phyloP scores from a whole-genome alignment of 2,329 filamentous ascomycete genomes.

The Thelonectria olida region DNA sequence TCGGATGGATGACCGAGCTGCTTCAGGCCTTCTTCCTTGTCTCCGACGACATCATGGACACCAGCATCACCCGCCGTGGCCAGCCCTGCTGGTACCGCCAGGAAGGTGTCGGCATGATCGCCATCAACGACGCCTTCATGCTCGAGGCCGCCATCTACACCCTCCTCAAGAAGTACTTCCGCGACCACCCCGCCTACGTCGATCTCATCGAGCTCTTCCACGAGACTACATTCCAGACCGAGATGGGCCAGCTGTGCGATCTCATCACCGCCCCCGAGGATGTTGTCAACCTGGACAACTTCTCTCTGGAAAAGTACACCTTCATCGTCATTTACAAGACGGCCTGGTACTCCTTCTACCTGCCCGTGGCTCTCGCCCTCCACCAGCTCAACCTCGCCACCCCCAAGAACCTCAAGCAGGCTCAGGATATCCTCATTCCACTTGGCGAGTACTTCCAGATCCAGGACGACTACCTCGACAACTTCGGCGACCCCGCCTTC shows the following conservation, averaged over 20 bases:
- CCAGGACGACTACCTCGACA: slow-evolving; percentile 98
- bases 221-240: slow-evolving; percentile 91
- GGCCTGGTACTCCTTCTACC: slow-evolving; percentile 98
- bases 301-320: slow-evolving; percentile 92
- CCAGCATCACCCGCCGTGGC: slow-evolving; percentile 91
- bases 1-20: slow-evolving; percentile 98
- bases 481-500: slow-evolving; percentile 89
- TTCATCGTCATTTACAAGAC: slow-evolving; percentile 99
- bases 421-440: slow-evolving; percentile 91
- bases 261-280: slow-evolving; percentile 96
- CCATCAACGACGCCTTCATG: slow-evolving; percentile 98
- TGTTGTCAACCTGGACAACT: slow-evolving; percentile 91
- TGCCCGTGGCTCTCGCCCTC: slow-evolving; percentile 91
- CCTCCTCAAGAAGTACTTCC: slow-evolving; percentile 94
- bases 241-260: slow-evolving; percentile 94
- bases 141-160: slow-evolving; percentile 91
- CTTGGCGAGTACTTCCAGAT: slow-evolving; percentile 99
- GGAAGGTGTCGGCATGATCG: slow-evolving; percentile 89
- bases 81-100: slow-evolving; percentile 97
- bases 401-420: slow-evolving; percentile 86
- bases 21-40: slow-evolving; percentile 99
- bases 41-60: slow-evolving; percentile 98
- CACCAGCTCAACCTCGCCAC: slow-evolving; percentile 87
- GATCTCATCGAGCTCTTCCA: slow-evolving; percentile 97
- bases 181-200: slow-evolving; percentile 84